Evolutionary conservation across 306 rosid genomes (phyloP).

Genomic region (Pyrus communis): DNA sequence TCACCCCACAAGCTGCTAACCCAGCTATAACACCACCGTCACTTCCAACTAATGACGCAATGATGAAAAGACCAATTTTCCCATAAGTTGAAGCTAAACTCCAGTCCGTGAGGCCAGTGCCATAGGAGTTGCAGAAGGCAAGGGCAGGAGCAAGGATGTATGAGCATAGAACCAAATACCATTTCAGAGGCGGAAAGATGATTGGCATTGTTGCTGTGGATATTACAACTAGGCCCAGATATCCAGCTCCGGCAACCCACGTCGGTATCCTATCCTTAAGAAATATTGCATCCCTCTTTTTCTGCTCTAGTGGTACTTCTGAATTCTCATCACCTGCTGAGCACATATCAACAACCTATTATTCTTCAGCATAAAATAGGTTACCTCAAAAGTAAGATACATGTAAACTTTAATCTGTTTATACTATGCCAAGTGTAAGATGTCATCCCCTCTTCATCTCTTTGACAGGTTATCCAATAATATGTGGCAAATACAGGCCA

Average conservation of each 20-base stretch:
- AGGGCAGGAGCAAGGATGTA: constrained; percentile 86
- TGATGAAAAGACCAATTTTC: constrained; percentile 79
- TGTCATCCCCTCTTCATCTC: not conserved
- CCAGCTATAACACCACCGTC: constrained; percentile 92
- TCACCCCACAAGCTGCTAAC: constrained; percentile 67
- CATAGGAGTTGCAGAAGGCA: constrained; percentile 94
- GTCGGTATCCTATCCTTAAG: constrained; percentile 72
- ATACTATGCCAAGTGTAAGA: not conserved
- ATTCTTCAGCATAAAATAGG: constrained; percentile 7
- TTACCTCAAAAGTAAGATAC: not conserved
- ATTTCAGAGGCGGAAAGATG: constrained; percentile 86
- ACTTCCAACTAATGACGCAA: constrained; percentile 69
- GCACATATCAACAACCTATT: constrained; percentile 20
- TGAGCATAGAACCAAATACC: constrained; percentile 80
- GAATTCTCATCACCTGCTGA: constrained; percentile 48
- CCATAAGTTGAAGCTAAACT: constrained; percentile 74
- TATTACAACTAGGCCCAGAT: constrained; percentile 67
- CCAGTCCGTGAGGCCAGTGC: constrained; percentile 88
- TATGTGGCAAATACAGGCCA: not conserved
- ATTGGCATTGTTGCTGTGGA: constrained; percentile 65
- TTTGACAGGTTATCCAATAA: not conserved
- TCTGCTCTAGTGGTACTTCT: constrained; percentile 39
- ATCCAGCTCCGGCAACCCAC: constrained; percentile 89
- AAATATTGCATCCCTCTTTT: constrained; percentile 58
- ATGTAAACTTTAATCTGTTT: not conserved